Evolutionary conservation across 148 eudicot genomes (phyloP).

Genomic region (Pharnaceum exiguum): DNA sequence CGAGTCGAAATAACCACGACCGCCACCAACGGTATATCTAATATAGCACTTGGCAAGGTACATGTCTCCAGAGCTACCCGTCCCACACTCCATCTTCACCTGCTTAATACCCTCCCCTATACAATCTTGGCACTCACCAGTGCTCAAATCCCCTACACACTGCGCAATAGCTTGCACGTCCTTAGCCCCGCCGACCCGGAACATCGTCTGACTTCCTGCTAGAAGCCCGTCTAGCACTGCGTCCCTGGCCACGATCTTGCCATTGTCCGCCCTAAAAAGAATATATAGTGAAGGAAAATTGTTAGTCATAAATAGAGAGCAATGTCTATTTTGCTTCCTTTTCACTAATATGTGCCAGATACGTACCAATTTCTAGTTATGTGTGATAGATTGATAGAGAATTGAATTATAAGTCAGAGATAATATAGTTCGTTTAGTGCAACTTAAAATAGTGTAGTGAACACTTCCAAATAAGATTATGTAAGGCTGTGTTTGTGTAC

Average conservation of each 20-base stretch:
- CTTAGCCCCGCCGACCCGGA: slow-evolving; percentile 41
- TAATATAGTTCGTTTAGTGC: no score
- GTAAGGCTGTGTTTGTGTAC: background rate
- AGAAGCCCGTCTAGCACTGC: slow-evolving; percentile 34
- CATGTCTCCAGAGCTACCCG: slow-evolving; percentile 35
- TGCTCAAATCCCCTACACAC: slow-evolving; percentile 51
- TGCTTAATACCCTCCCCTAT: slow-evolving; percentile 30
- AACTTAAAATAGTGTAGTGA: no score
- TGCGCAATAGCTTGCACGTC: slow-evolving; percentile 46
- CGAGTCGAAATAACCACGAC: slow-evolving; percentile 18
- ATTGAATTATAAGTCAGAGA: no score
- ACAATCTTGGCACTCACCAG: slow-evolving; percentile 48
- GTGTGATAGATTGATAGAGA: no score
- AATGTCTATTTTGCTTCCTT: no score
- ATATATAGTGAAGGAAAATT: no score
- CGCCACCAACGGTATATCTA: slow-evolving; percentile 35
- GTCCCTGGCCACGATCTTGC: slow-evolving; percentile 26
- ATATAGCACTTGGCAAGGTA: slow-evolving; percentile 54
- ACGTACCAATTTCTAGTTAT: no score
- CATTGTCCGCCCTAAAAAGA: slow-evolving; percentile 12
- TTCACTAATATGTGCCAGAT: no score
- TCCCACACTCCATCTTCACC: slow-evolving; percentile 41
- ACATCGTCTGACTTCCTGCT: slow-evolving; percentile 18
- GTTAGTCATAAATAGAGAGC: no score
- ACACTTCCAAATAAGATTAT: no score